phyloP scores from a whole-genome alignment of 2,329 filamentous ascomycete genomes.

The Camptophora hylomeconis region DNA sequence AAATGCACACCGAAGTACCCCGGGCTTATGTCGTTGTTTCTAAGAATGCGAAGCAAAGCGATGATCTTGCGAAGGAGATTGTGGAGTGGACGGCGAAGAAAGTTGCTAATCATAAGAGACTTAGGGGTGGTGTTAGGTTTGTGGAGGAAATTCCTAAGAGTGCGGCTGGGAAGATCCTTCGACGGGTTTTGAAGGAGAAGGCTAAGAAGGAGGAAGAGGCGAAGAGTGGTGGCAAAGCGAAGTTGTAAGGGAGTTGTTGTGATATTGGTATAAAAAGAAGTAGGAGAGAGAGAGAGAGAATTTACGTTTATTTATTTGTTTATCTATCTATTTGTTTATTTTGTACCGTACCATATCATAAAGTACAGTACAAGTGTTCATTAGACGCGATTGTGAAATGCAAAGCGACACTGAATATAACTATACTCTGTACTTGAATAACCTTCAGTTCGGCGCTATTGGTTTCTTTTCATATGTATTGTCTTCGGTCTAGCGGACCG shows the following conservation, averaged over 20 bases:
- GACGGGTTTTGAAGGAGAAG: constrained; percentile 30
- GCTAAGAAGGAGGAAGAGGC: constrained; percentile 26
- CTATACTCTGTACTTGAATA: too few relatives aligned
- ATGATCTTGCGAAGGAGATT: constrained; percentile 21
- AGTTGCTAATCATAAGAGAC: constrained; percentile 23
- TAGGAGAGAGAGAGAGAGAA: too few relatives aligned
- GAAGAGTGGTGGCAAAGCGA: constrained; percentile 22
- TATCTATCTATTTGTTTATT: too few relatives aligned
- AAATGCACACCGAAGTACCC: constrained; percentile 28
- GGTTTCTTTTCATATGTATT: too few relatives aligned
- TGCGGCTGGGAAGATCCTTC: constrained; percentile 35
- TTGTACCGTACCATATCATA: too few relatives aligned
- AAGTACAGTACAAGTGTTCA: too few relatives aligned
- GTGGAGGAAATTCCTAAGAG: constrained; percentile 20
- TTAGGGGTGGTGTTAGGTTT: constrained; percentile 25
- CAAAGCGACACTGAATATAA: too few relatives aligned
- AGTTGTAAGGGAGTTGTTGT: constrained; percentile 28
- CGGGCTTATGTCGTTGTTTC: constrained; percentile 33
- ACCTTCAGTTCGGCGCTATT: too few relatives aligned
- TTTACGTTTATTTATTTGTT: too few relatives aligned
- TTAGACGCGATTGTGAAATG: too few relatives aligned
- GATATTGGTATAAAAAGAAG: too few relatives aligned
- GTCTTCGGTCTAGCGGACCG: too few relatives aligned
- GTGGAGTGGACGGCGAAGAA: constrained; percentile 19
- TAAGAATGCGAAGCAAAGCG: constrained; percentile 35